These are phyloP conservation scores for Acanthamoeba sp. DNA, from an alignment of 208 protist species.

Conservation along the genomic window DNA sequence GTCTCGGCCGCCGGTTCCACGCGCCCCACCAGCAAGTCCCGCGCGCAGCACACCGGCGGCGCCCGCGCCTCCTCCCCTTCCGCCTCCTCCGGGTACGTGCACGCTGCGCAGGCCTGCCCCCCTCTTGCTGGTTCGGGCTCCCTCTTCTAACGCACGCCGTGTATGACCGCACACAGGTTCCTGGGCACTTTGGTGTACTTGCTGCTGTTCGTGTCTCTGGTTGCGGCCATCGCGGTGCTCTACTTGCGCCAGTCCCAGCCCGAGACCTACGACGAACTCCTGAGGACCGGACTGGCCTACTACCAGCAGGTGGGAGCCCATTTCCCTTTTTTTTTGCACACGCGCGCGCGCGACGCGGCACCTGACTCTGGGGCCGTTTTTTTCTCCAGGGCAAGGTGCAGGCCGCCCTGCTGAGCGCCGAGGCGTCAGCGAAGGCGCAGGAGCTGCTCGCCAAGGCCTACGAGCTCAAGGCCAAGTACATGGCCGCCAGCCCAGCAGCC, in stretches of 20 bases:
- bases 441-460: background rate
- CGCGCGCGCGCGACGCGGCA: background rate
- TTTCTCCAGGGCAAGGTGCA: background rate
- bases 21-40: background rate
- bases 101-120: no score
- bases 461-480: background rate
- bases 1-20: background rate
- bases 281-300: background rate
- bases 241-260: conserved; percentile 11
- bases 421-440: background rate
- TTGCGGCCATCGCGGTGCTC: conserved; percentile 12
- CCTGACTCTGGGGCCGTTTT: background rate
- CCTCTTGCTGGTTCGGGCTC: no score
- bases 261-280: background rate
- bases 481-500: background rate
- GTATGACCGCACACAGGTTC: background rate
- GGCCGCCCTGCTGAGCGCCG: background rate
- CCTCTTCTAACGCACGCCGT: no score
- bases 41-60: background rate
- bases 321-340: no score
- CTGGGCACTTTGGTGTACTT: conserved; percentile 7
- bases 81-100: background rate
- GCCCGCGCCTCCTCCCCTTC: background rate
- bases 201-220: background rate
- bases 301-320: background rate